Base-by-base conservation (phyloP, 768 basidiomycete genomes). In the Amanita pseudoporphyria region DNA sequence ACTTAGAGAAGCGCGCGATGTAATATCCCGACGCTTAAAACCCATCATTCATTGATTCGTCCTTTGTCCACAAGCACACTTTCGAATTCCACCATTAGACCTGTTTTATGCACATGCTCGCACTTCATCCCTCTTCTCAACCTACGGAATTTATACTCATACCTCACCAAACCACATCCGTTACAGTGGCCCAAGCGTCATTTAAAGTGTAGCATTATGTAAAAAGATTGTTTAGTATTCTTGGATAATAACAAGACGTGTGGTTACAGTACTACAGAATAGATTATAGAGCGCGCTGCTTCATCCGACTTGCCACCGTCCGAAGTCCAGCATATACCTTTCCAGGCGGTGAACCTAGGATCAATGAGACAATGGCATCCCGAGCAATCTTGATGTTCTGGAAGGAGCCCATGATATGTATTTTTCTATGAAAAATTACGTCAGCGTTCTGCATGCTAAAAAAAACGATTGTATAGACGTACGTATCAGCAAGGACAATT, bases 401-500 rank as follows among this genome's bases (percentile, higher is more conserved):
- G 71, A 96, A 97, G 13, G 94, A 95, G 19, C 96, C 96, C 66
- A 99, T 83, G 57, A 99, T 97, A 58, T 97, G 94, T 33, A 99
- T 96, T 78, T 96, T 94, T 24, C 94, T 96, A 59, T 5, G n/a
- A 54, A n/a, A 53, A 48, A 24, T 31, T 5, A 41, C 18, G 14
- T 33, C 6, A 14, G 12, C 6, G n/a, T 13, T n/a, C n/a, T 6
- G 13, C 10, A 35, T 33, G 18, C 9, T n/a, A n/a, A n/a, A n/a
- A 3, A 37, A 26, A 22, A 21, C 48, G 48, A 21, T 13, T 12
- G n/a, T 41, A 12, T 7, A 33, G 16, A 78, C 87, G 49, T 60
- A 94, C 94, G 92, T 93, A 63, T 99, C 96, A 9, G 96, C 96
- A 36, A 99, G 80, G 40, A 99, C 90, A 50, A 99, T 97, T n/a